Conservation (phyloP, 352 stramenopile species). For the Phytophthora pini region DNA sequence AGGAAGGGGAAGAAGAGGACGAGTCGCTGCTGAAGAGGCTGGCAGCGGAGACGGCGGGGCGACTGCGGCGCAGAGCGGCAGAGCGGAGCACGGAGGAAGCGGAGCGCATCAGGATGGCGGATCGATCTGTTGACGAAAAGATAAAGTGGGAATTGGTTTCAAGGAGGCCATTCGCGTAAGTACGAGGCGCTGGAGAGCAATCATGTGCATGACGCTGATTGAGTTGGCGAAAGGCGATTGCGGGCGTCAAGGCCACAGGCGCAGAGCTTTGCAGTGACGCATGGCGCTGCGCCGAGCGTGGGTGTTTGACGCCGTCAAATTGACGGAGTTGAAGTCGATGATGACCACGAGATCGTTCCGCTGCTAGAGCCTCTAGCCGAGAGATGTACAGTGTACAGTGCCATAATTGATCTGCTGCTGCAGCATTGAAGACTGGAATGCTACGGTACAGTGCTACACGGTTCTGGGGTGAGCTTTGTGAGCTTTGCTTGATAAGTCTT, state of each 20-base stretch:
- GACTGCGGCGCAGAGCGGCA: constrained; percentile 3
- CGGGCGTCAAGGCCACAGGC: constrained; percentile 5
- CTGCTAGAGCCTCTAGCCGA: too few relatives aligned
- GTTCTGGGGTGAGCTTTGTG: too few relatives aligned
- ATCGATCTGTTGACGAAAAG: constrained; percentile 10
- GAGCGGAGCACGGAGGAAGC: constrained; percentile 8
- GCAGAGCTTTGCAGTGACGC: constrained; percentile 13
- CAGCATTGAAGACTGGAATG: too few relatives aligned
- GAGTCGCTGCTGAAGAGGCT: constrained; percentile 21
- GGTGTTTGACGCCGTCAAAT: too few relatives aligned
- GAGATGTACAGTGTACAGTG: too few relatives aligned
- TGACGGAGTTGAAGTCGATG: neutral
- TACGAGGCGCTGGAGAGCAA: constrained; percentile 11
- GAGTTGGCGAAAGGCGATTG: neutral
- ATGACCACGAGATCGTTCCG: too few relatives aligned
- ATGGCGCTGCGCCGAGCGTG: neutral
- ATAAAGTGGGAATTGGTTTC: constrained; percentile 2
- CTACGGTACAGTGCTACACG: too few relatives aligned
- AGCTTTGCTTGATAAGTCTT: too few relatives aligned
- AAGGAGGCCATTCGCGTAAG: constrained; percentile 5
- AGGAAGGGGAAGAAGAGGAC: constrained; percentile 29
- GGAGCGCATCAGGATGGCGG: constrained; percentile 18
- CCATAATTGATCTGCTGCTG: too few relatives aligned
- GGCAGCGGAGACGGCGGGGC: neutral
- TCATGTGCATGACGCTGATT: constrained; percentile 10